These are phyloP conservation scores for Iris pallida DNA, from an alignment of 116 monocot genomes.

Conservation along the genomic window DNA sequence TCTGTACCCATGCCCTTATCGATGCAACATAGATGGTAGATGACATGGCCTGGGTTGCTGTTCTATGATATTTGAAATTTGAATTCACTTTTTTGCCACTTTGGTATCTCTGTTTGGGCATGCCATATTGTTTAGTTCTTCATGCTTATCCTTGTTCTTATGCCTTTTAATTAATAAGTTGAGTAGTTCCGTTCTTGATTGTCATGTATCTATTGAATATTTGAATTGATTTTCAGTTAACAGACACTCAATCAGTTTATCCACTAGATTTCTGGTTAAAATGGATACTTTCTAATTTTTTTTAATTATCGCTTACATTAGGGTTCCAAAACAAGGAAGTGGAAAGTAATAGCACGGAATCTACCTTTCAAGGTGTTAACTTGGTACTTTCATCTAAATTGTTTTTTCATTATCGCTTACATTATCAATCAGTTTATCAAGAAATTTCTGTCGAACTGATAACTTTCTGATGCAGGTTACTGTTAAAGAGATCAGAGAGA, in stretches of 20 bases:
- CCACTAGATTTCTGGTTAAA: not conserved
- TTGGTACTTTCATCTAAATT: not conserved
- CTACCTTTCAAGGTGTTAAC: slow-evolving; percentile 84
- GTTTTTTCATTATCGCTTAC: not conserved
- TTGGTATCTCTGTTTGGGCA: too few species aligned
- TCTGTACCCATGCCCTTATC: too few species aligned
- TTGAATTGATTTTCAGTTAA: not conserved
- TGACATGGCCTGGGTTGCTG: too few species aligned
- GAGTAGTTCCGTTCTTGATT: not conserved
- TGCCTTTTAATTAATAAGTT: not conserved
- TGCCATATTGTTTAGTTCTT: not conserved
- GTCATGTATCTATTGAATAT: slow-evolving; percentile 6
- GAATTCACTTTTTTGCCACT: too few species aligned
- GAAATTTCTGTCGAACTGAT: not conserved
- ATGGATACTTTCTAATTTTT: not conserved
- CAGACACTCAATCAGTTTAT: not conserved
- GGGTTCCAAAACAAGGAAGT: slow-evolving; percentile 88
- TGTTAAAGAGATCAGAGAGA: slow-evolving; percentile 51
- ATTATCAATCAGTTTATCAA: not conserved
- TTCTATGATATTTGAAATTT: too few species aligned
- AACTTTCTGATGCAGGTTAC: slow-evolving; percentile 51
- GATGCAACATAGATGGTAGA: too few species aligned
- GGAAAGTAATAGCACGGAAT: slow-evolving; percentile 93
- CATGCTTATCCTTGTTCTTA: not conserved
- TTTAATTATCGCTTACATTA: slow-evolving; percentile 20